Evolutionary conservation across 495 filamentous ascomycete species (phyloP), one percentile per base, ranked within the genome.

Genomic region (Daldinia decipiens): DNA sequence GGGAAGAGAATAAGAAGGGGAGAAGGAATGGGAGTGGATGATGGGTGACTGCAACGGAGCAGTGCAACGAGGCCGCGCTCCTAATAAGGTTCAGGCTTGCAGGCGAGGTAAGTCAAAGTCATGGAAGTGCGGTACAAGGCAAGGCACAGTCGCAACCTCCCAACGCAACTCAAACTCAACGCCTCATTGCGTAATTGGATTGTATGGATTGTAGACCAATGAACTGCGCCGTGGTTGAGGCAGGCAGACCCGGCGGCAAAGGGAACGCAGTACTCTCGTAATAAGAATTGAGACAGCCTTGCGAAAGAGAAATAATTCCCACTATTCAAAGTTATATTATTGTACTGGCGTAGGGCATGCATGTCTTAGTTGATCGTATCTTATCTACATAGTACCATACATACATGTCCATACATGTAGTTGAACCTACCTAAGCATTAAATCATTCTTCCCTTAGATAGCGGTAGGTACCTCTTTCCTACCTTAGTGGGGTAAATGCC

Each of bases 171-270:
- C 60, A 59, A 70, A 32, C 53, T 56, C 69, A 64, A 40, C 64
- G 62, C 63, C 69, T 62, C 63, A 67, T 72, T 72, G 69, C 69
- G 64, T 72, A 67, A 72, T 64, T 27, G 29, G 40, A 5, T 47
- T 26, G 7, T 59, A 67, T 27, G 29, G 40, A 5, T 47, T 26
- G 7, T 59, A 67, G 13, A 19, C 69, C 68, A 71, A 71, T 71
- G 11, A 59, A 29, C 58, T 71, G 38, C 21, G 47, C 56, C 40
- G 32, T 55, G 52, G 56, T 40, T 39, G 29, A 54, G 38, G 59
- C 4, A 47, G 43, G 19, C 43, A 21, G 43, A 50, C 43, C 39
- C n/a, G 17, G 19, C 24, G 27, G 32, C 36, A 47, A 53, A 58
- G 59, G 43, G 38, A n/a, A 40, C 13, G 38, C 15, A 40, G 15